Conservation (phyloP, 2,329 filamentous ascomycete species). For the Pseudocercospora macadamiae region DNA sequence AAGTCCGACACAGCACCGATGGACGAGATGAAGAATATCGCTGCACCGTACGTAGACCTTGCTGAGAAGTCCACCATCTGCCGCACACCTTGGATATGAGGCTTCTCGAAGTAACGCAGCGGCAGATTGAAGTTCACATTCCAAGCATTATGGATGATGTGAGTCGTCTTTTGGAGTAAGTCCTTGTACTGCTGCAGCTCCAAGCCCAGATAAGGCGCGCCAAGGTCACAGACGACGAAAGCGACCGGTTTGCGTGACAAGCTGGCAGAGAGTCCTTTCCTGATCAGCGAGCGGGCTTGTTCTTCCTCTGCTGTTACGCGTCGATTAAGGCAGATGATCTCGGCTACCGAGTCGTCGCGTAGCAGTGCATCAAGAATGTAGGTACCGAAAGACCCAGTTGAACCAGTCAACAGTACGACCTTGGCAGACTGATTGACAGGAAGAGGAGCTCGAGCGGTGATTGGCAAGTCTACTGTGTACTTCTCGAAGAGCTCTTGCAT, state of each 20-base stretch:
- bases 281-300: constrained; percentile 27
- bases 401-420: constrained; percentile 40
- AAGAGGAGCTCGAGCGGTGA: constrained; percentile 17
- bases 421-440: constrained; percentile 7
- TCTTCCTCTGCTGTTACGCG: constrained; percentile 21
- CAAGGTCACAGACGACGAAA: constrained; percentile 31
- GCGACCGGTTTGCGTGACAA: constrained; percentile 27
- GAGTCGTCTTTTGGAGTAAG: constrained; percentile 28
- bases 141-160: constrained; percentile 44
- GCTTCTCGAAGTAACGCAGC: constrained; percentile 36
- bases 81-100: constrained; percentile 34
- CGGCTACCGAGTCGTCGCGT: constrained; percentile 28
- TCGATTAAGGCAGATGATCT: constrained; percentile 39
- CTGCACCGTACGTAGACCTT: constrained; percentile 26
- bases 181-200: constrained; percentile 24
- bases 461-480: constrained; percentile 31
- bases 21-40: constrained; percentile 44
- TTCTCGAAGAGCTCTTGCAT: constrained; percentile 33
- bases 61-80: constrained; percentile 36
- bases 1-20: constrained; percentile 39
- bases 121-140: constrained; percentile 42
- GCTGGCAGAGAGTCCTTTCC: constrained; percentile 30
- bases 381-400: constrained; percentile 41
- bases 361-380: constrained; percentile 40
- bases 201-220: constrained; percentile 32